A percentile compares a stretch with the other conserved stretches of the same genome.
Evolutionary conservation across 2,329 filamentous ascomycete species (phyloP).

Genomic region (Albophoma yamanashiensis): DNA sequence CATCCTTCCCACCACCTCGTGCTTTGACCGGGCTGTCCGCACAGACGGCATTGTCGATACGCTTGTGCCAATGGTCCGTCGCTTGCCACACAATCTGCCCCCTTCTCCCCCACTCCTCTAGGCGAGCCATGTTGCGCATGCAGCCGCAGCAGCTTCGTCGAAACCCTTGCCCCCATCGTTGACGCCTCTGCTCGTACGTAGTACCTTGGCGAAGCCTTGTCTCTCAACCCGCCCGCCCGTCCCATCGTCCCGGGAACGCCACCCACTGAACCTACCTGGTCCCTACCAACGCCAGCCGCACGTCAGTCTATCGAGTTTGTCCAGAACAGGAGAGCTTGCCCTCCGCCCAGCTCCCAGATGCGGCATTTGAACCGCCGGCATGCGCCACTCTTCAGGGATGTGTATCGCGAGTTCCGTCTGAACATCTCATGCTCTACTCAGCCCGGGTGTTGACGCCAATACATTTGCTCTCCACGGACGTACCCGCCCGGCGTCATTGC

Average conservation of each 20-base stretch:
- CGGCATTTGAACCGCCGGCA: neutral
- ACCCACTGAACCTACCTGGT: neutral
- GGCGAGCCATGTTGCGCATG: neutral
- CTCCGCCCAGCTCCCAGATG: neutral
- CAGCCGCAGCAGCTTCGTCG: neutral
- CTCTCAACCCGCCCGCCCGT: neutral
- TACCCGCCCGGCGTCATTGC: neutral
- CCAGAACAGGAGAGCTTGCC: neutral
- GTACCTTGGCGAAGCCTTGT: neutral
- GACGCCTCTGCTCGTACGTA: neutral
- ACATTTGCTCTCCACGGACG: neutral
- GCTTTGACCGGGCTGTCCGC: neutral
- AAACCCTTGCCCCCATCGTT: neutral
- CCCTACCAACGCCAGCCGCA: neutral
- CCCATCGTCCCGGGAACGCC: neutral
- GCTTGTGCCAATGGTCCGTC: neutral
- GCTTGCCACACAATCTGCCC: neutral
- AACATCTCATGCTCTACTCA: neutral
- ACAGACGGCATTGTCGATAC: neutral
- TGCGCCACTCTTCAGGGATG: neutral
- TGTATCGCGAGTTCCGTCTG: neutral
- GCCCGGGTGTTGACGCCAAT: neutral
- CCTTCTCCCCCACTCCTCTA: neutral
- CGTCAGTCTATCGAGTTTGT: neutral
- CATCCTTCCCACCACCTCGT: neutral